phyloP scores from a whole-genome alignment of 2,329 filamentous ascomycete species.

The Colletotrichum coccodes region DNA sequence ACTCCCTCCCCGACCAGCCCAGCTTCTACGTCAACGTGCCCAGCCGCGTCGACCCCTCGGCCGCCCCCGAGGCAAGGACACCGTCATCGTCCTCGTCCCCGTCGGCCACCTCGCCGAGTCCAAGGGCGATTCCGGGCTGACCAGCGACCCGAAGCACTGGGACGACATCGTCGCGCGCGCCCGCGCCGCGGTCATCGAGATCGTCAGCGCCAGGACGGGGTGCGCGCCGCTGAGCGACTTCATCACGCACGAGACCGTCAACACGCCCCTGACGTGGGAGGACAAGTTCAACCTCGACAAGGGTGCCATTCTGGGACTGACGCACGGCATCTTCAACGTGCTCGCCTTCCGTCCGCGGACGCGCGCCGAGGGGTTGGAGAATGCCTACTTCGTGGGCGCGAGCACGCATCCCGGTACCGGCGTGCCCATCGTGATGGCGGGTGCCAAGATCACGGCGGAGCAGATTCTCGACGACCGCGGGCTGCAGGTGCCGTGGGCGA shows the following conservation, averaged over 20 bases:
- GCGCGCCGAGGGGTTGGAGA: constrained; percentile 57
- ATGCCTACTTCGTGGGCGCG: constrained; percentile 78
- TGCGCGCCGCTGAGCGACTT: constrained; percentile 55
- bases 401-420: constrained; percentile 81
- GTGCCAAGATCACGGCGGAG: constrained; percentile 67
- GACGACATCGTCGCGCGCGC: constrained; percentile 66
- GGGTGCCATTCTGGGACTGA: constrained; percentile 78
- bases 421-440: constrained; percentile 78
- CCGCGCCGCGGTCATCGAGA: constrained; percentile 68
- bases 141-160: constrained; percentile 65
- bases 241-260: constrained; percentile 71
- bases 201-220: constrained; percentile 69
- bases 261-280: constrained; percentile 74
- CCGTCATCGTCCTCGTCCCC: constrained; percentile 76
- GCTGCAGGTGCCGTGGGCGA: constrained; percentile 42
- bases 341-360: constrained; percentile 73
- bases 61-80: constrained; percentile 73
- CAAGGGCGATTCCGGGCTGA: constrained; percentile 43
- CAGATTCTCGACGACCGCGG: constrained; percentile 51
- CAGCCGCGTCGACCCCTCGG: constrained; percentile 72
- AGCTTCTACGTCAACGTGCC: constrained; percentile 85
- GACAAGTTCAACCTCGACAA: constrained; percentile 78
- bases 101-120: constrained; percentile 74
- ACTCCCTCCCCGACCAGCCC: constrained; percentile 73
- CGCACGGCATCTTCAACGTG: constrained; percentile 80